Percentiles rank a stretch among this genome's conserved stretches.
These are phyloP conservation scores for Castanea sativa DNA, from an alignment of 306 rosid species.

Conservation along the genomic window DNA sequence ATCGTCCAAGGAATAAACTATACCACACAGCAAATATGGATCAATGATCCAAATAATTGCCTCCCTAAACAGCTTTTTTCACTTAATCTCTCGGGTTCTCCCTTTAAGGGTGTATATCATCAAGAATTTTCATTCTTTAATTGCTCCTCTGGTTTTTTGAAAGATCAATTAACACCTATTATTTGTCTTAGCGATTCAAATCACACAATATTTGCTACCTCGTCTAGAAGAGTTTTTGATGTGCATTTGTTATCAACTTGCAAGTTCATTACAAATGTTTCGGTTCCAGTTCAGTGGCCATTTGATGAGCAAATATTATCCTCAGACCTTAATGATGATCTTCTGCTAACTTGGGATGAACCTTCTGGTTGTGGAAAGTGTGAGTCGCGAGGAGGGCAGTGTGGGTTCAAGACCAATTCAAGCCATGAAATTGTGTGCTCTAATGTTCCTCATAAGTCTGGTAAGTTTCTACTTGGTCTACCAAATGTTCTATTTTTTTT, in stretches of 20 bases:
- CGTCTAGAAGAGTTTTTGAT: constrained; percentile 13
- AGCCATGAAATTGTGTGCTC: too few species aligned
- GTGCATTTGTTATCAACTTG: constrained; percentile 38
- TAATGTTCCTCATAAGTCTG: too few species aligned
- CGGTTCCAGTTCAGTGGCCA: constrained; percentile 44
- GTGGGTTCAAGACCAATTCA: too few species aligned
- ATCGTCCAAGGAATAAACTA: constrained; percentile 54
- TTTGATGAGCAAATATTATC: too few species aligned
- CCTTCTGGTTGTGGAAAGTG: too few species aligned
- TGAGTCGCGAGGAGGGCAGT: too few species aligned
- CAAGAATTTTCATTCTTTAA: constrained; percentile 59
- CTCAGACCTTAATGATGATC: too few species aligned
- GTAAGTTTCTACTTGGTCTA: too few species aligned
- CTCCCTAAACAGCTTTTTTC: constrained; percentile 56
- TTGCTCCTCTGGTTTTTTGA: constrained; percentile 48
- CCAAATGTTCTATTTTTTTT: too few species aligned
- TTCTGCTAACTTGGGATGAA: too few species aligned
- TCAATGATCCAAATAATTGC: constrained; percentile 69
- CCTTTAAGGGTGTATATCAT: constrained; percentile 34
- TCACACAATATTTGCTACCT: constrained; percentile 48
- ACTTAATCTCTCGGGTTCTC: constrained; percentile 50
- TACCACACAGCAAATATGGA: constrained; percentile 47
- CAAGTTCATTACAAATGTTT: constrained; percentile 12
- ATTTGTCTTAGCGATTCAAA: constrained; percentile 47
- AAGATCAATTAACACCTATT: constrained; percentile 42